Evolutionary conservation across 2,329 filamentous ascomycete species (phyloP).

Genomic region (Fusarium sororula): DNA sequence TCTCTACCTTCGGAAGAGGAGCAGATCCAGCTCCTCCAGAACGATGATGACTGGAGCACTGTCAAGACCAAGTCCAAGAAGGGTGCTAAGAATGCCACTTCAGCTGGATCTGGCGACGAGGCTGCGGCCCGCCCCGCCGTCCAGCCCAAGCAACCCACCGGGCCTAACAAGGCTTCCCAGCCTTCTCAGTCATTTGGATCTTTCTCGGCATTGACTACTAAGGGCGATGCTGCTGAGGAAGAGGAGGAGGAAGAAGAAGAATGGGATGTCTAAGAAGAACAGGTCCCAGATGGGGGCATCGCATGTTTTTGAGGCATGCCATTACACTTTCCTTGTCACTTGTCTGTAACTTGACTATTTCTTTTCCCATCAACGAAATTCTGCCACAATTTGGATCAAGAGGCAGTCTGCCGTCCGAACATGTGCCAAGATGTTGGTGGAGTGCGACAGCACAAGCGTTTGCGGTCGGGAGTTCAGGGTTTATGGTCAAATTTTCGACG

Average conservation of each 20-base stretch:
- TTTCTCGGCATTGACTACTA: slow-evolving; percentile 59
- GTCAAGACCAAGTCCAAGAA: slow-evolving; percentile 62
- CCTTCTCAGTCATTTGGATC: slow-evolving; percentile 53
- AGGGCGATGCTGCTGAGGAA: slow-evolving; percentile 52
- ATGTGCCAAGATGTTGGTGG: slow-evolving; percentile 25
- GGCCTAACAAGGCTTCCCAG: slow-evolving; percentile 43
- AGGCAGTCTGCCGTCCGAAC: slow-evolving; percentile 30
- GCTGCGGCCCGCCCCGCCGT: slow-evolving; percentile 41
- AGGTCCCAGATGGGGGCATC: slow-evolving; percentile 7
- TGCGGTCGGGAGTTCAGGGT: slow-evolving; percentile 43
- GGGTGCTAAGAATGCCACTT: slow-evolving; percentile 50
- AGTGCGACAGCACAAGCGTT: slow-evolving; percentile 40
- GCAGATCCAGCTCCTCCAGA: slow-evolving; percentile 66
- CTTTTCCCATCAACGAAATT: slow-evolving; percentile 31
- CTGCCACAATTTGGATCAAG: slow-evolving; percentile 35
- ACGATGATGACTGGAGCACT: slow-evolving; percentile 67
- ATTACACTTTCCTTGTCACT: slow-evolving; percentile 18
- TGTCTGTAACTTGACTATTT: slow-evolving; percentile 32
- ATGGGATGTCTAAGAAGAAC: slow-evolving; percentile 58
- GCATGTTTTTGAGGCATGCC: slow-evolving; percentile 5
- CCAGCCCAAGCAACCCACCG: slow-evolving; percentile 45
- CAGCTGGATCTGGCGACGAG: slow-evolving; percentile 50
- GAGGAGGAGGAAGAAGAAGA: slow-evolving; percentile 60
- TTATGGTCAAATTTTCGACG: slow-evolving; percentile 28
- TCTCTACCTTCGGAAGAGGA: slow-evolving; percentile 69